Evolutionary conservation across 495 filamentous ascomycete genomes (phyloP).

Genomic region (Penicillium daleae): DNA sequence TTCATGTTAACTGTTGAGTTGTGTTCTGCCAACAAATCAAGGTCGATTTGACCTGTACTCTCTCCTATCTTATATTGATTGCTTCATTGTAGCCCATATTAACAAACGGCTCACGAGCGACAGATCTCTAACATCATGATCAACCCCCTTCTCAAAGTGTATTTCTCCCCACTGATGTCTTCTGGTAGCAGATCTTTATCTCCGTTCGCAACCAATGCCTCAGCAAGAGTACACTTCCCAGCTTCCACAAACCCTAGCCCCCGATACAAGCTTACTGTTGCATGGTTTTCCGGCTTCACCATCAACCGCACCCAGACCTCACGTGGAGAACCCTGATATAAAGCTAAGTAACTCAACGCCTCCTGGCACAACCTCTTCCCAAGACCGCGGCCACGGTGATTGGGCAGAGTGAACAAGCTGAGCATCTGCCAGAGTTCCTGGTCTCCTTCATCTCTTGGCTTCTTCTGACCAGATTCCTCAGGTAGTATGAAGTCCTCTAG

Average conservation of each 20-base stretch:
- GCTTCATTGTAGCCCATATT: neutral
- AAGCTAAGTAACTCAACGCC: slow-evolving; percentile 31
- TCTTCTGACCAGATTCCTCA: slow-evolving; percentile 24
- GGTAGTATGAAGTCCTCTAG: slow-evolving; percentile 27
- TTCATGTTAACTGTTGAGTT: neutral
- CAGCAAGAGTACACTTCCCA: slow-evolving; percentile 35
- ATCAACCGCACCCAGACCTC: slow-evolving; percentile 33
- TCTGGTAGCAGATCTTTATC: slow-evolving; percentile 36
- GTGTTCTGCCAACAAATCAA: neutral
- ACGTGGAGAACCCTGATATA: slow-evolving; percentile 18
- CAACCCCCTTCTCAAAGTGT: slow-evolving; percentile 23
- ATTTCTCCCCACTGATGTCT: slow-evolving; percentile 30
- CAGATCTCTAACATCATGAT: slow-evolving; percentile 19
- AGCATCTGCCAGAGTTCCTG: slow-evolving; percentile 45
- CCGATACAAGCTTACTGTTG: slow-evolving; percentile 34
- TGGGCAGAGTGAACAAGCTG: slow-evolving; percentile 36
- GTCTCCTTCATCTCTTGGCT: slow-evolving; percentile 18
- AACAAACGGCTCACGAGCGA: neutral
- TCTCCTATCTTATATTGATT: neutral
- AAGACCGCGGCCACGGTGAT: slow-evolving; percentile 37
- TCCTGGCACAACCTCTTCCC: slow-evolving; percentile 37
- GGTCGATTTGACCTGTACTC: neutral
- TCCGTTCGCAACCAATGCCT: slow-evolving; percentile 40
- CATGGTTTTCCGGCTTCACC: slow-evolving; percentile 35
- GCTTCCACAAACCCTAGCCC: slow-evolving; percentile 35